Evolutionary conservation across 495 filamentous ascomycete genomes (phyloP).

Genomic region (Xylaria venustula): DNA sequence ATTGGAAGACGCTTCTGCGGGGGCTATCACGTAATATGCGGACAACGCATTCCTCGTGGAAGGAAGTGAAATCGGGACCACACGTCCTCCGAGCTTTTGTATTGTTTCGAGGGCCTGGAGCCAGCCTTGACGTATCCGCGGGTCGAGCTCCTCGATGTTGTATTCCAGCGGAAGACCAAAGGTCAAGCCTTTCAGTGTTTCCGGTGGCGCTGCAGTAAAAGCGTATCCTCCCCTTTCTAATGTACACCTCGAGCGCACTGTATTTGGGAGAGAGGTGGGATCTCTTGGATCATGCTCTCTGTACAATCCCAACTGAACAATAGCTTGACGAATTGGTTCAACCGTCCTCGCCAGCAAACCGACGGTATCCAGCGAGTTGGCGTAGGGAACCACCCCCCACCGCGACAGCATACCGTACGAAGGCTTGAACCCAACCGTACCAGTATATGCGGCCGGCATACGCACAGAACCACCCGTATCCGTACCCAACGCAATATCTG

Average conservation of each 20-base stretch:
- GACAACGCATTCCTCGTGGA: constrained; percentile 81
- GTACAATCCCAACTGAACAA: constrained; percentile 47
- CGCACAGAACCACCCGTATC: constrained; percentile 94
- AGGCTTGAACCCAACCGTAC: constrained; percentile 88
- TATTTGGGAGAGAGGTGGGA: constrained; percentile 66
- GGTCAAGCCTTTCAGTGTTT: constrained; percentile 35
- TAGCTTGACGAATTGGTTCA: constrained; percentile 49
- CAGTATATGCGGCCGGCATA: constrained; percentile 87
- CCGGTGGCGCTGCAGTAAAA: constrained; percentile 20
- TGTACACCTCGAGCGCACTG: constrained; percentile 55
- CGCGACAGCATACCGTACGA: constrained; percentile 82
- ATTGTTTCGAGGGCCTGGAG: constrained; percentile 54
- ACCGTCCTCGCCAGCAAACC: constrained; percentile 67
- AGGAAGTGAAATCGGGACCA: constrained; percentile 79
- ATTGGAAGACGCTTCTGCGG: constrained; percentile 94
- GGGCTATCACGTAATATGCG: constrained; percentile 92
- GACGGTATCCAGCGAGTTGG: constrained; percentile 93
- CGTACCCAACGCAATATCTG: constrained; percentile 80
- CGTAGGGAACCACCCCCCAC: constrained; percentile 91
- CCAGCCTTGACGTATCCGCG: constrained; percentile 68
- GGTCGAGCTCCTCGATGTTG: constrained; percentile 76
- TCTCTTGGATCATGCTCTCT: constrained; percentile 66
- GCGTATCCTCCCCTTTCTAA: constrained; percentile 39
- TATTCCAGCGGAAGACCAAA: constrained; percentile 87
- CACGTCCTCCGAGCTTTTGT: constrained; percentile 59